Base-by-base conservation (phyloP, 257 asterid genomes). In the Solanum clarkiae region DNA sequence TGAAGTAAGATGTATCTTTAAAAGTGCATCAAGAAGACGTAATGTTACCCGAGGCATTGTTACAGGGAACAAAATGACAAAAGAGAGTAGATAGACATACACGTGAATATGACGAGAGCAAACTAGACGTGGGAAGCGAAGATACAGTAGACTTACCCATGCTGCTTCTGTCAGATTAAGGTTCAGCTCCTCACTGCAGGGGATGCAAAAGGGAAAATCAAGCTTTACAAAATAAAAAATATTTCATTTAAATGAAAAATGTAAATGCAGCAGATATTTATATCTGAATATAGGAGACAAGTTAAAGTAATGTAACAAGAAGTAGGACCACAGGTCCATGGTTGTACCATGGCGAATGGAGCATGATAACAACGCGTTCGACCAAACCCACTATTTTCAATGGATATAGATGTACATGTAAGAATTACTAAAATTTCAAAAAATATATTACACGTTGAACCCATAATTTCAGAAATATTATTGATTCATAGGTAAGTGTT, bases 81-180 rank as follows among this genome's bases (percentile, higher is more conserved):
- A 59, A 59, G 66, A 59, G 66, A 59, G 32, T 10, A 59, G 18
- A 53, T 14, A 53, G 66, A 59, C 66, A 59, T 26, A 59, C 40
- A 22, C 7, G 10, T 74, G 81, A 47, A 74, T 49, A 24, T 15
- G 18, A 15, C 44, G 36, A 77, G n/a, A 75, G 82, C 45, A 49
- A 49, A 24, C 62, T 24, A 75, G 1, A 49, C 17, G 49, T 4
- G 44, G 60, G 62, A 60, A 85, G 84, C 24, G 77, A 69, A 69
- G 85, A 86, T 86, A 54, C 81, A 36, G 51, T 79, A 65, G 81
- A 86, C 97, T 13, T 93, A 96, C 99, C 98, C 98, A 90, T 86
- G 99, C 99, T 45, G 99, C 99, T 91, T 95, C 97, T 4, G 99
- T 92, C 81, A 96, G 90, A 85, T 96, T 92, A 91, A 96, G 98